Percentiles rank a stretch among this genome's conserved stretches.
Evolutionary conservation across 2,329 filamentous ascomycete species (phyloP).

Genomic region (Mycosphaerella sp.): DNA sequence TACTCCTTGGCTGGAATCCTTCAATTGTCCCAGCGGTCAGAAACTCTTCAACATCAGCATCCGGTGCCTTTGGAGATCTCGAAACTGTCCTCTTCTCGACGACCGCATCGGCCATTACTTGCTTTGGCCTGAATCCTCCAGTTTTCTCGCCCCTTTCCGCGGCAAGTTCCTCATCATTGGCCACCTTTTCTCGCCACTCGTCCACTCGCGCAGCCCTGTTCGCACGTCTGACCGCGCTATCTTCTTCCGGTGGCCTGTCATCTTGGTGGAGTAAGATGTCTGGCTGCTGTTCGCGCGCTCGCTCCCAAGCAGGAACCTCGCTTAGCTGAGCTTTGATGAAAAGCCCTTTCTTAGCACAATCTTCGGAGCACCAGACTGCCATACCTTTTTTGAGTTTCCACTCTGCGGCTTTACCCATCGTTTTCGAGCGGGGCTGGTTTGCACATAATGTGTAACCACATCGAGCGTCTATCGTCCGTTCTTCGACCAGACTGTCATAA

Average conservation of each 20-base stretch:
- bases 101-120: conserved; percentile 31
- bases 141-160: conserved; percentile 41
- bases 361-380: conserved; percentile 80
- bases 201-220: conserved; percentile 30
- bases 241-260: conserved; percentile 17
- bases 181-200: conserved; percentile 28
- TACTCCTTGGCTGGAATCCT: conserved; percentile 28
- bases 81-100: conserved; percentile 31
- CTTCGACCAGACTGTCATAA: conserved; percentile 80
- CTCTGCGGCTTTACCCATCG: conserved; percentile 49
- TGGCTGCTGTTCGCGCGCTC: conserved; percentile 47
- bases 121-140: conserved; percentile 27
- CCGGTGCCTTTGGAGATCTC: conserved; percentile 11
- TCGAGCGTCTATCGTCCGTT: conserved; percentile 74
- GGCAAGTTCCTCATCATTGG: conserved; percentile 36
- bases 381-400: conserved; percentile 66
- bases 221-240: conserved; percentile 25
- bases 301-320: conserved; percentile 79
- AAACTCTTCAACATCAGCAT: conserved; percentile 6
- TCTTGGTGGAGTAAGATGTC: conserved; percentile 39
- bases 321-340: conserved; percentile 85
- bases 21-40: conserved; percentile 23
- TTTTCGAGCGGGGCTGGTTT: conserved; percentile 47
- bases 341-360: conserved; percentile 71
- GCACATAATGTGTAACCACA: conserved; percentile 84